Evolutionary conservation across 108 stramenopile species (phyloP).

Genomic region (Nitzschia palea): DNA sequence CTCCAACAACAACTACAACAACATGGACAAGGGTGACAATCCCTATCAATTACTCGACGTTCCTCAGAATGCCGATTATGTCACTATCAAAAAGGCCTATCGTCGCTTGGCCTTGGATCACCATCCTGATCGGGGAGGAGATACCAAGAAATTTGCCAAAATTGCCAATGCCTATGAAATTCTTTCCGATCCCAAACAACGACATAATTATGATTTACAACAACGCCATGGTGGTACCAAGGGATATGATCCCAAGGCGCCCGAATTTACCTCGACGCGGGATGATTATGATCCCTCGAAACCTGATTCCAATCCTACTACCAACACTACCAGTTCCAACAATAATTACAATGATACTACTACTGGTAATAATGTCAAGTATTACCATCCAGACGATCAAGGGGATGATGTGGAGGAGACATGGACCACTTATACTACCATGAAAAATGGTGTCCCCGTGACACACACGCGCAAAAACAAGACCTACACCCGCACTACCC

Average conservation of each 20-base stretch:
- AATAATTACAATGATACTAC: no score
- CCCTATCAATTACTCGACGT: constrained; percentile 77
- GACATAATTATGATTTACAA: constrained; percentile 25
- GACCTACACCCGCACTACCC: neutral
- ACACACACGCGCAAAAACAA: neutral
- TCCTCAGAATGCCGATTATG: constrained; percentile 50
- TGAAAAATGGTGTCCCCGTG: no score
- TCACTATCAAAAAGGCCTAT: constrained; percentile 87
- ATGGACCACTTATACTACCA: constrained; percentile 3
- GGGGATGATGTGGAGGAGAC: no score
- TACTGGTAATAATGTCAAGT: neutral
- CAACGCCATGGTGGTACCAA: neutral
- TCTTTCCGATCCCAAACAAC: constrained; percentile 51
- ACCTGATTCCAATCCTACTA: neutral
- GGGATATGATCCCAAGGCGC: constrained; percentile 15
- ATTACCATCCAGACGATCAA: neutral
- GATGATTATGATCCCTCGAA: constrained; percentile 19
- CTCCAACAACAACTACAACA: no score
- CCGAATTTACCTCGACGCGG: constrained; percentile 11
- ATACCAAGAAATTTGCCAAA: constrained; percentile 51
- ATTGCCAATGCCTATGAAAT: constrained; percentile 85
- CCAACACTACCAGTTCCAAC: neutral
- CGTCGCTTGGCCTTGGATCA: constrained; percentile 83
- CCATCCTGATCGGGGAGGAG: constrained; percentile 82
- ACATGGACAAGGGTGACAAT: constrained; percentile 3